These are phyloP conservation scores for Geranium brycei DNA, from an alignment of 345 rosid species.

Conservation along the genomic window DNA sequence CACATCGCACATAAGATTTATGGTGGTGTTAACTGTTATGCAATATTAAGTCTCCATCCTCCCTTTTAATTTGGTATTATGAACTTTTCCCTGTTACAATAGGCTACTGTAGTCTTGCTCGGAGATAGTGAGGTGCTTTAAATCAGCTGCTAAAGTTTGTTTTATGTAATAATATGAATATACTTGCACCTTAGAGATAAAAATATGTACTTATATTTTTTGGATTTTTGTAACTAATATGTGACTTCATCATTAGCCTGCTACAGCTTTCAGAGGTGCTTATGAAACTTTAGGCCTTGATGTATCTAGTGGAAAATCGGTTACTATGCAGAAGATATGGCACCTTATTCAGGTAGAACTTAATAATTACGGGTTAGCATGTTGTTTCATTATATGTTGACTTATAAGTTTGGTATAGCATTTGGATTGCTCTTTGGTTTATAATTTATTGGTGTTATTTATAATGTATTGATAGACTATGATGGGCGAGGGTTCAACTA, in stretches of 20 bases:
- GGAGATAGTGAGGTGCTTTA: no score
- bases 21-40: no score
- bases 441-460: slow-evolving; percentile 11
- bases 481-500: slow-evolving; percentile 57
- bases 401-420: background rate
- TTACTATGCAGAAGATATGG: slow-evolving; percentile 93
- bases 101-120: no score
- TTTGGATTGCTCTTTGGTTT: slow-evolving; percentile 5
- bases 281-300: slow-evolving; percentile 63
- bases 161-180: no score
- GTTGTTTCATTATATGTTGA: slow-evolving; percentile 3
- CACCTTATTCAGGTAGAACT: slow-evolving; percentile 71
- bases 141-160: no score
- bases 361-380: slow-evolving; percentile 4
- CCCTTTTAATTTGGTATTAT: no score
- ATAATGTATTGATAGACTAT: slow-evolving; percentile 36
- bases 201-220: no score
- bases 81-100: no score
- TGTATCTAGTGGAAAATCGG: slow-evolving; percentile 76
- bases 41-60: no score
- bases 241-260: slow-evolving; percentile 37
- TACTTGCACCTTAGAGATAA: no score
- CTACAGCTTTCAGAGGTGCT: slow-evolving; percentile 65
- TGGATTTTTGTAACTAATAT: background rate
- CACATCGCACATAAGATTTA: no score